Evolutionary conservation across 106 monocot genomes (phyloP), one percentile per base, ranked within the genome.

Genomic region (Allium sativum): DNA sequence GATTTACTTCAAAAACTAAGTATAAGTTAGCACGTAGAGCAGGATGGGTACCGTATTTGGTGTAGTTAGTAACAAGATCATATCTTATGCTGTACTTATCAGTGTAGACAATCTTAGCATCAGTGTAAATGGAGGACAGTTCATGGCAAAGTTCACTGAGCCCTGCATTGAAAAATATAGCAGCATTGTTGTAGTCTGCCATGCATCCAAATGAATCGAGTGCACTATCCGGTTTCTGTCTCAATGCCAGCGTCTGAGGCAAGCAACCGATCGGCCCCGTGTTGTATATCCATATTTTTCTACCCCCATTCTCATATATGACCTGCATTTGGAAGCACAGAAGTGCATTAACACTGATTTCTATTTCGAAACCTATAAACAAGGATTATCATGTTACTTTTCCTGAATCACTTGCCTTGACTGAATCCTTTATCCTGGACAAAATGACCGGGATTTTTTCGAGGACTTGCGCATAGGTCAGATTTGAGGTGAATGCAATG

Each of bases 281-380:
- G 68, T 80, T 80, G 74, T 85, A 81, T 64, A 85, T 65, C 80
- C 77, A 85, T 22, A 85, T 65, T 51, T 85, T 77, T 41, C 71
- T 71, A 9, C 74, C 77, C 13, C 84, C 84, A 68, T 77, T 77
- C 45, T 60, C 51, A 52, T 74, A 68, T 40, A 85, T 12, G 7
- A 21, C 64, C 84, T 84, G 84, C 52, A 65, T 40, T 13, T 14
- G 45, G 9, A 20, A 40, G 19, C 18, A 54, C 18, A 51, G 31
- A 20, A 40, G 12, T 10, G 21, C 18, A 43, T 6, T 44, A 42
- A 61, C 12, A 44, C 6, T 43, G 48, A 50, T 50, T 50, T 12
- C 15, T 15, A 3, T 12, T 50, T 15, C 8, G 15, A 15, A 15
- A 11, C 48, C 11, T 6, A 12, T 11, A 50, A 50, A 50, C 11